These are phyloP conservation scores for Typha latifolia DNA, from an alignment of 176 grass and related monocot species.

Conservation along the genomic window DNA sequence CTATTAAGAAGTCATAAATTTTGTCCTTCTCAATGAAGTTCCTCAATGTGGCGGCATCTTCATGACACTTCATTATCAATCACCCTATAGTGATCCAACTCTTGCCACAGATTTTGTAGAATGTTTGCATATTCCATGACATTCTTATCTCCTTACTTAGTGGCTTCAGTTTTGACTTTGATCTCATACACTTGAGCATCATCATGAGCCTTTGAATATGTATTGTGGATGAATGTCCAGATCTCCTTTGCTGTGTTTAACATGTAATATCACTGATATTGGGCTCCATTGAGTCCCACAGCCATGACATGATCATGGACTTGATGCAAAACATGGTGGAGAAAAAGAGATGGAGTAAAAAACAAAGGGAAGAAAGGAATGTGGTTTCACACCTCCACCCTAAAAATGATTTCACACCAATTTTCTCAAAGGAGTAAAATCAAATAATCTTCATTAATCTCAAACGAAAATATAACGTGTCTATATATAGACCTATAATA, in stretches of 20 bases:
- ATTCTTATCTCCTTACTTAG: not conserved
- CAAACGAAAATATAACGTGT: no score
- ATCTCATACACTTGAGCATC: not conserved
- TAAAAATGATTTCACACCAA: no score
- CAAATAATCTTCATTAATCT: no score
- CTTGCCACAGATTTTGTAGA: not conserved
- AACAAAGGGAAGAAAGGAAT: no score
- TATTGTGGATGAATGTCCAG: not conserved
- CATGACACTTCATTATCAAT: not conserved
- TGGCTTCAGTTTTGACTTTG: not conserved
- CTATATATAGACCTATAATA: no score
- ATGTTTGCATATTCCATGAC: not conserved
- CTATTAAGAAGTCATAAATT: not conserved
- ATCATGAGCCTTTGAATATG: conserved; percentile 2
- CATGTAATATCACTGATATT: not conserved
- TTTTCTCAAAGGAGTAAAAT: no score
- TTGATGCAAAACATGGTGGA: no score
- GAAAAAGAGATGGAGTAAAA: no score
- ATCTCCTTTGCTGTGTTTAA: not conserved
- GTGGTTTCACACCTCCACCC: no score
- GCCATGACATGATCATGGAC: conserved; percentile 1
- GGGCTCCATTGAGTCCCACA: not conserved
- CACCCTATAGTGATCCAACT: not conserved
- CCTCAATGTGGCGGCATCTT: not conserved
- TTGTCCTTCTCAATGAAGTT: not conserved